Evolutionary conservation across 495 filamentous ascomycete species (phyloP).

Genomic region (Neurospora sp.): DNA sequence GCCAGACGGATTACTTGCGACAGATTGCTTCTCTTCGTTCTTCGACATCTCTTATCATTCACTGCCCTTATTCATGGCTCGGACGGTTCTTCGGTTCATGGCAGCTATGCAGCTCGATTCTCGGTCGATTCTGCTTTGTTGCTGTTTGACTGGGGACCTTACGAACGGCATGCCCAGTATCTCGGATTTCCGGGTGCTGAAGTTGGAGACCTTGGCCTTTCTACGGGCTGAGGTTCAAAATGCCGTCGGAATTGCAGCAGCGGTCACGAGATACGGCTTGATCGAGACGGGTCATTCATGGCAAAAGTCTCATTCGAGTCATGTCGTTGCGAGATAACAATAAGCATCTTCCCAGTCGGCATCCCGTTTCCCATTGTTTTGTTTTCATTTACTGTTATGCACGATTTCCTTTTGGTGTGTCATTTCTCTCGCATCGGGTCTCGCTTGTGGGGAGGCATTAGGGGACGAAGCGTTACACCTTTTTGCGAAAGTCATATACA

Average conservation of each 20-base stretch:
- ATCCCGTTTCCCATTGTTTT: slow-evolving; percentile 9
- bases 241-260: slow-evolving; percentile 6
- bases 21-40: slow-evolving; percentile 25
- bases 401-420: slow-evolving; percentile 11
- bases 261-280: slow-evolving; percentile 7
- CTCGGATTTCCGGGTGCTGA: slow-evolving; percentile 10
- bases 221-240: neutral
- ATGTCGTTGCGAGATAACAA: slow-evolving; percentile 7
- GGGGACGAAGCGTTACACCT: slow-evolving; percentile 20
- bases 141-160: slow-evolving; percentile 5
- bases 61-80: slow-evolving; percentile 11
- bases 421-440: slow-evolving; percentile 23
- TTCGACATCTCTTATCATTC: slow-evolving; percentile 21
- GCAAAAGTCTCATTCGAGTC: slow-evolving; percentile 1
- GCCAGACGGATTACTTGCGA: slow-evolving; percentile 12
- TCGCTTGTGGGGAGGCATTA: slow-evolving; percentile 34
- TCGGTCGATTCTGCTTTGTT: neutral
- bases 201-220: slow-evolving; percentile 7
- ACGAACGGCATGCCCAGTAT: slow-evolving; percentile 29
- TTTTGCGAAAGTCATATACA: neutral
- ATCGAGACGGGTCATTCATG: neutral
- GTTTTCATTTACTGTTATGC: slow-evolving; percentile 14
- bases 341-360: slow-evolving; percentile 9
- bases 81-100: slow-evolving; percentile 7
- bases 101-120: slow-evolving; percentile 1